Evolutionary conservation across 106 monocot genomes (phyloP).

Genomic region (Ottelia alismoides): DNA sequence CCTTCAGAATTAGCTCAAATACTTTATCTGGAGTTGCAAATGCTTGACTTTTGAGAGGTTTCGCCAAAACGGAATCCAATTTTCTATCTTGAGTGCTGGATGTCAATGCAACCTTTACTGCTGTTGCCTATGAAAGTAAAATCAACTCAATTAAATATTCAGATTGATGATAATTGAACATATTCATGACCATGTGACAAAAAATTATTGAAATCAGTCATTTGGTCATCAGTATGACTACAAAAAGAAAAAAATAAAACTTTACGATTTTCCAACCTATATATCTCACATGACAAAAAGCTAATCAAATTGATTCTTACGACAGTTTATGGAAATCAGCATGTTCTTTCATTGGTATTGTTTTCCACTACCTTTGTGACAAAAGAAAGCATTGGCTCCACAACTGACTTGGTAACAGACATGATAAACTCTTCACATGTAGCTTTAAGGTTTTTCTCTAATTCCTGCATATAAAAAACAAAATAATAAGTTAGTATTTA

Average conservation of each 20-base stretch:
- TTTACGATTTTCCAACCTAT: too few species aligned
- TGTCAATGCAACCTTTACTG: constrained; percentile 77
- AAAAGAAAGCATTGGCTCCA: constrained; percentile 99
- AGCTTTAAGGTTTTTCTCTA: constrained; percentile 85
- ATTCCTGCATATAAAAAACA: constrained; percentile 38
- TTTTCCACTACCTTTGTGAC: constrained; percentile 87
- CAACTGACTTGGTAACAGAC: constrained; percentile 86
- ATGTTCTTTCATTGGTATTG: too few species aligned
- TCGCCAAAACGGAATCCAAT: constrained; percentile 72
- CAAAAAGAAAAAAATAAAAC: too few species aligned
- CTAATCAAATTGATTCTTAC: too few species aligned
- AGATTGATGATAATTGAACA: too few species aligned
- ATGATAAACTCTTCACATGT: constrained; percentile 98
- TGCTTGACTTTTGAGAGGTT: constrained; percentile 84
- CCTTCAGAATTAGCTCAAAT: constrained; percentile 85
- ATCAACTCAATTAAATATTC: too few species aligned
- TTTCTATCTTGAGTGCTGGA: constrained; percentile 62
- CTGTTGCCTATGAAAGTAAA: constrained; percentile 81
- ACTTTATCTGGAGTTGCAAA: constrained; percentile 93
- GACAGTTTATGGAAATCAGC: too few species aligned
- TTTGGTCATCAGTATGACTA: too few species aligned
- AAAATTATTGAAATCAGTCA: too few species aligned
- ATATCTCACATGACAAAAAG: too few species aligned
- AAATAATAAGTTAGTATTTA: too few species aligned
- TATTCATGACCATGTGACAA: too few species aligned